These are phyloP conservation scores for Hemileia vastatrix DNA, from an alignment of 1,284 basidiomycete species.

Conservation along the genomic window DNA sequence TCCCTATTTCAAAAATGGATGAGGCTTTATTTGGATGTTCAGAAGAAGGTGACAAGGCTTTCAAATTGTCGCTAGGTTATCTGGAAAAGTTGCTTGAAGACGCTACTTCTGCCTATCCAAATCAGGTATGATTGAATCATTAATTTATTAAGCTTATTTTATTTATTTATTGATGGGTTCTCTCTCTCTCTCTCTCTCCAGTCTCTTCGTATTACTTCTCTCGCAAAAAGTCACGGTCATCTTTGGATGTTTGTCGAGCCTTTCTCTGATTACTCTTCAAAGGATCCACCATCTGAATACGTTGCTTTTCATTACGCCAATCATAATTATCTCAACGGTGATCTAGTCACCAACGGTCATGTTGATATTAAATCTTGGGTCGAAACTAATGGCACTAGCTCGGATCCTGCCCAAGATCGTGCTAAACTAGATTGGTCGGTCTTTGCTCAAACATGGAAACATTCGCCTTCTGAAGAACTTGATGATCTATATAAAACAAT, in stretches of 20 bases:
- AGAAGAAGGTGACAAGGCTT: constrained; percentile 61
- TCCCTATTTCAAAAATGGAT: constrained; percentile 81
- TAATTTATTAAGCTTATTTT: neutral
- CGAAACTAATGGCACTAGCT: neutral
- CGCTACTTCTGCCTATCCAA: constrained; percentile 57
- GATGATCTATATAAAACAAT: constrained; percentile 19
- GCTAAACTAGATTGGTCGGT: constrained; percentile 22
- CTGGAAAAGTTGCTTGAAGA: constrained; percentile 63
- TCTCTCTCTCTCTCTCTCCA: too few species aligned
- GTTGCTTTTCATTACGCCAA: constrained; percentile 20
- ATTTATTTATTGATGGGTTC: neutral
- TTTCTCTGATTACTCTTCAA: constrained; percentile 2
- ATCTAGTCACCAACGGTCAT: constrained; percentile 5
- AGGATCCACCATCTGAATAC: constrained; percentile 18
- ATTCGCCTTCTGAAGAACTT: constrained; percentile 3
- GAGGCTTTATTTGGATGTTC: constrained; percentile 60
- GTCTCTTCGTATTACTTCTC: constrained; percentile 20
- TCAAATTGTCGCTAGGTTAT: constrained; percentile 62
- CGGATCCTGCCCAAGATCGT: constrained; percentile 10
- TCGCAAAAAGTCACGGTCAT: constrained; percentile 16
- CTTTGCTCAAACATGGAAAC: constrained; percentile 15
- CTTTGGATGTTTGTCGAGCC: constrained; percentile 20
- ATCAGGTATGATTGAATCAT: constrained; percentile 43
- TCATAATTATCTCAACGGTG: constrained; percentile 20
- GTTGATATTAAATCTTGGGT: constrained; percentile 11